Evolutionary conservation across 768 basidiomycete genomes (phyloP), one percentile per base, ranked within the genome.

Genomic region (Lentinus brumalis): DNA sequence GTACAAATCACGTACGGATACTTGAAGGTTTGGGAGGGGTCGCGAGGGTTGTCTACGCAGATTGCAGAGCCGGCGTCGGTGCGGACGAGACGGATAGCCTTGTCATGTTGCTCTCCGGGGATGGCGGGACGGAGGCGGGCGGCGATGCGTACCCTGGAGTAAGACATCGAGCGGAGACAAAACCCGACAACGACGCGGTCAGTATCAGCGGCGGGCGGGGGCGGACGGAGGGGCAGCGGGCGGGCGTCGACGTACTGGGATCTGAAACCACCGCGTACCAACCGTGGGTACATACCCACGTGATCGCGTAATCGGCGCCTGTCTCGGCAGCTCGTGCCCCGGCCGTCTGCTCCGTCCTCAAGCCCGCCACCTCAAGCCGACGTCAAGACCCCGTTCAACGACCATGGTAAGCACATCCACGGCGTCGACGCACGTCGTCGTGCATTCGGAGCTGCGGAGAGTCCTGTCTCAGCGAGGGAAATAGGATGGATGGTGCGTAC

Each of bases 121-220:
- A 91, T 77, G n/a, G 81, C 74, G 0, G 90, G 90, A 9, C 90
- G 79, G 31, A 92, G 79, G 29, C 90, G 85, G 29, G 88, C 88
- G 0, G 86, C 83, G 62, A 92, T 89, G 74, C 82, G 85, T 70
- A 92, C 83, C 70, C 83, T 88, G 46, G 65, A 67, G 41, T 64
- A 63, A 10, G 62, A 63, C 62, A 63, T 59, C 21, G 46, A 49
- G 21, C 26, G 46, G 10, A 26, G 21, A 35, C 21, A 26, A 26
- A 26, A 26, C 21, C 21, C 21, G 21, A 26, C 21, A 26, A 26
- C 21, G 21, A 26, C 21, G 21, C 21, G 21, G 21, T 26, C 21
- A 26, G 21, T 26, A 26, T 26, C 21, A 26, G 21, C 21, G 21
- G 21, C 21, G 21, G 21, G 21, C 21, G 21, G 21, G 21, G 21